These are phyloP conservation scores for Colletotrichum noveboracense DNA, from an alignment of 2,329 filamentous ascomycete genomes.

Conservation along the genomic window DNA sequence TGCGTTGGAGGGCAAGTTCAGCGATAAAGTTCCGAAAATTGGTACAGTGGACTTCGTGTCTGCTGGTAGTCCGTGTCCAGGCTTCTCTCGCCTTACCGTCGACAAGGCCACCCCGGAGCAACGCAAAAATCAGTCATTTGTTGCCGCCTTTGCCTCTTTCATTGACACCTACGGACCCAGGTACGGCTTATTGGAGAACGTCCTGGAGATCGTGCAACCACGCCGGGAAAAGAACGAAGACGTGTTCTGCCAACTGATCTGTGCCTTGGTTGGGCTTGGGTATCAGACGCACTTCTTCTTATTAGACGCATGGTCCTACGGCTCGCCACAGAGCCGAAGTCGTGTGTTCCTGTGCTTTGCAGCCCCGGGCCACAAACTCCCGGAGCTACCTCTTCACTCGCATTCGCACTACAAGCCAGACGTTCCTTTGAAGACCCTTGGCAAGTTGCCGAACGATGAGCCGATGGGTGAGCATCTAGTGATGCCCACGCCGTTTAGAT, in stretches of 20 bases:
- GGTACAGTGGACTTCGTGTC: constrained; percentile 73
- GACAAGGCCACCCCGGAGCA: constrained; percentile 60
- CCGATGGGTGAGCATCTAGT: constrained; percentile 60
- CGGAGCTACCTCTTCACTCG: constrained; percentile 61
- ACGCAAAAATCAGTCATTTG: constrained; percentile 74
- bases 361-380: constrained; percentile 66
- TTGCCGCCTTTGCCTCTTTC: constrained; percentile 77
- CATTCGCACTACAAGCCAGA: constrained; percentile 61
- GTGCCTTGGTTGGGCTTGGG: constrained; percentile 74
- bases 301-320: constrained; percentile 72
- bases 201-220: constrained; percentile 65
- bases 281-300: constrained; percentile 76
- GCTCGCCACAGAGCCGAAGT: constrained; percentile 68
- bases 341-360: constrained; percentile 76
- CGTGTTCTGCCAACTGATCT: constrained; percentile 76
- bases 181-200: constrained; percentile 83
- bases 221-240: constrained; percentile 58
- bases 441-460: constrained; percentile 63
- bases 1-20: constrained; percentile 57
- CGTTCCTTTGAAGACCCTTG: constrained; percentile 45
- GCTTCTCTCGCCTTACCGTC: constrained; percentile 70
- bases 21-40: constrained; percentile 55
- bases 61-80: constrained; percentile 79
- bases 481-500: constrained; percentile 63
- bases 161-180: constrained; percentile 77